A percentile compares a stretch with the other conserved stretches of the same genome.
These are phyloP conservation scores for Calonectria pseudoturangicola DNA, from an alignment of 2,329 filamentous ascomycete species.

Conservation along the genomic window DNA sequence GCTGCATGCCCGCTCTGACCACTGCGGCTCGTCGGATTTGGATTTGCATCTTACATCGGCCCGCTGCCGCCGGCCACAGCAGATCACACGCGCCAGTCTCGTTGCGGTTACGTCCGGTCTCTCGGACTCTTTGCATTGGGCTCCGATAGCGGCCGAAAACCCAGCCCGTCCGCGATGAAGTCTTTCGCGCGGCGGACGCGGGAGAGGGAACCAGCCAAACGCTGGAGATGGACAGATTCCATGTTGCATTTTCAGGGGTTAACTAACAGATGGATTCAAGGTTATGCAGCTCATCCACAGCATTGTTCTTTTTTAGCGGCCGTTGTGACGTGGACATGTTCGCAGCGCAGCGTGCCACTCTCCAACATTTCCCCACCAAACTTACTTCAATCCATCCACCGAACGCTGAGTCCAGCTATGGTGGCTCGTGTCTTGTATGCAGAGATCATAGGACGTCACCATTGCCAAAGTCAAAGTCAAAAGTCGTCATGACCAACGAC, in stretches of 20 bases:
- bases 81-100: conserved; percentile 1
- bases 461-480: neutral
- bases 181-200: neutral
- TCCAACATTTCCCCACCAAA: neutral
- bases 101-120: conserved; percentile 1
- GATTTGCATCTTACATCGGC: conserved; percentile 11
- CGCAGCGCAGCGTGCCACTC: neutral
- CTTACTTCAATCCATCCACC: neutral
- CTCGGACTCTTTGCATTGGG: neutral
- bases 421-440: neutral
- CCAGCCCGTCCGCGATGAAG: neutral
- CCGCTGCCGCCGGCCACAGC: conserved; percentile 7
- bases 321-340: conserved; percentile 4
- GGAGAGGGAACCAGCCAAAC: neutral
- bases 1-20: neutral
- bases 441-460: neutral
- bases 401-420: neutral
- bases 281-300: neutral
- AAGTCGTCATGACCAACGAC: neutral
- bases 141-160: conserved; percentile 14
- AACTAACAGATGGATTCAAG: too few relatives aligned
- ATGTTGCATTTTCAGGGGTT: neutral
- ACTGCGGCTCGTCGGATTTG: neutral
- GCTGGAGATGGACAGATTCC: neutral
- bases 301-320: neutral